Conservation (phyloP, 352 stramenopile species). For the Pythium apleroticum region DNA sequence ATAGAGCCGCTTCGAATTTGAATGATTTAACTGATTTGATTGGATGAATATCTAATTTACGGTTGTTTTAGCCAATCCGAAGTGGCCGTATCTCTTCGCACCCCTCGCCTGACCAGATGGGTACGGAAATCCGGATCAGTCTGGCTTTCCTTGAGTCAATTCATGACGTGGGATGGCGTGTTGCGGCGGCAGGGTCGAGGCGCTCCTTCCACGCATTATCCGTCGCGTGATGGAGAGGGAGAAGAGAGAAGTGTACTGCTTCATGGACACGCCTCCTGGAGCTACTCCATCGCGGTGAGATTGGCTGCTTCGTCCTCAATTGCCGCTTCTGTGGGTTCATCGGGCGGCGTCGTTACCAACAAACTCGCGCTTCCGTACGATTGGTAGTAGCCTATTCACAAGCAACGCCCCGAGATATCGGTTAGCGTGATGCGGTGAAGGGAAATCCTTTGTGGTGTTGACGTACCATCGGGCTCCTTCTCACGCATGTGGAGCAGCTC, state of each 20-base stretch:
- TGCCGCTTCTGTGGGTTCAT: constrained; percentile 22
- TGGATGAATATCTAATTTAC: not conserved
- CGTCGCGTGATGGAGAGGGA: not conserved
- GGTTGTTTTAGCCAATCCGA: not conserved
- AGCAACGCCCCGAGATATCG: too few relatives aligned
- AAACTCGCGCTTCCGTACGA: constrained; percentile 1
- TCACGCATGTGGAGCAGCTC: constrained; percentile 42
- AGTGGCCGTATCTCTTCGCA: not conserved
- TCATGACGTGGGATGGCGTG: not conserved
- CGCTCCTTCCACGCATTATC: not conserved
- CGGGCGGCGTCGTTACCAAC: not conserved
- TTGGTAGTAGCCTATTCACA: constrained; percentile 13
- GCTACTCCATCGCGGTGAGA: too few relatives aligned
- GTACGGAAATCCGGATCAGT: constrained; percentile 7
- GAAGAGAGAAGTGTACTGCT: not conserved
- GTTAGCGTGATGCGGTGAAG: too few relatives aligned
- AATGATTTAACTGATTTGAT: not conserved
- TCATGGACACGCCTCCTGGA: too few relatives aligned
- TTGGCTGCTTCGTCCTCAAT: too few relatives aligned
- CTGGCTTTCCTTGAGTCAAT: not conserved
- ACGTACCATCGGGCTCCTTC: constrained; percentile 34
- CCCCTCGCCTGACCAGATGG: not conserved
- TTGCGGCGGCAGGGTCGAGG: not conserved
- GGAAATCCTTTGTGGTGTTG: too few relatives aligned
- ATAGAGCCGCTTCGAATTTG: not conserved